These are phyloP conservation scores for Talaromyces piceae DNA, from an alignment of 2,329 filamentous ascomycete species.

Conservation along the genomic window DNA sequence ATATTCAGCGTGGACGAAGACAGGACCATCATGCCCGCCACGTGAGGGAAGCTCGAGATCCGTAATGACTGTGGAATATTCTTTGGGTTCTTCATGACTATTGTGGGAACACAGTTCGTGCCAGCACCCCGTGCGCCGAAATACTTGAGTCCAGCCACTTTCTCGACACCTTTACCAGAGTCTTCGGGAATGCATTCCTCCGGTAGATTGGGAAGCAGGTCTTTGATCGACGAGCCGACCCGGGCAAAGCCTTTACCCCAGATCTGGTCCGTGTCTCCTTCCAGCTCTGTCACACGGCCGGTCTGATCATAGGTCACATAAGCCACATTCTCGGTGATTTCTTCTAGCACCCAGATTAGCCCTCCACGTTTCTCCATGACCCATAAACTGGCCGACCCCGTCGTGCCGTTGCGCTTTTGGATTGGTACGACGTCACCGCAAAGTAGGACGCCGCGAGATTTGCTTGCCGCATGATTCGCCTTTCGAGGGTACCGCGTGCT, in stretches of 20 bases:
- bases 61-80: slow-evolving; percentile 61
- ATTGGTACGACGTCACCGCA: slow-evolving; percentile 99
- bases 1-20: slow-evolving; percentile 71
- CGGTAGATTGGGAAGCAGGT: slow-evolving; percentile 74
- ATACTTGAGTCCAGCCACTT: slow-evolving; percentile 63
- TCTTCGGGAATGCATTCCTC: slow-evolving; percentile 63
- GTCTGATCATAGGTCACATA: slow-evolving; percentile 69
- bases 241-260: slow-evolving; percentile 68
- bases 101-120: slow-evolving; percentile 74
- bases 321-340: slow-evolving; percentile 91
- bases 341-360: slow-evolving; percentile 94
- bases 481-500: slow-evolving; percentile 46
- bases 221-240: slow-evolving; percentile 65
- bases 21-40: slow-evolving; percentile 91
- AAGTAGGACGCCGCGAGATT: slow-evolving; percentile 79
- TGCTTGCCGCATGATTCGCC: slow-evolving; percentile 61
- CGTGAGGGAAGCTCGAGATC: slow-evolving; percentile 91
- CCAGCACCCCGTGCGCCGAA: slow-evolving; percentile 78
- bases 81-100: slow-evolving; percentile 61
- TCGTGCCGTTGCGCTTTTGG: slow-evolving; percentile 85
- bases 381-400: slow-evolving; percentile 91
- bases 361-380: slow-evolving; percentile 95
- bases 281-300: slow-evolving; percentile 61
- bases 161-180: slow-evolving; percentile 64
- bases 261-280: slow-evolving; percentile 73